Percentiles rank a stretch among this genome's conserved stretches.
phyloP scores from a whole-genome alignment of 441 rosid genomes.

The Kokia cookei region DNA sequence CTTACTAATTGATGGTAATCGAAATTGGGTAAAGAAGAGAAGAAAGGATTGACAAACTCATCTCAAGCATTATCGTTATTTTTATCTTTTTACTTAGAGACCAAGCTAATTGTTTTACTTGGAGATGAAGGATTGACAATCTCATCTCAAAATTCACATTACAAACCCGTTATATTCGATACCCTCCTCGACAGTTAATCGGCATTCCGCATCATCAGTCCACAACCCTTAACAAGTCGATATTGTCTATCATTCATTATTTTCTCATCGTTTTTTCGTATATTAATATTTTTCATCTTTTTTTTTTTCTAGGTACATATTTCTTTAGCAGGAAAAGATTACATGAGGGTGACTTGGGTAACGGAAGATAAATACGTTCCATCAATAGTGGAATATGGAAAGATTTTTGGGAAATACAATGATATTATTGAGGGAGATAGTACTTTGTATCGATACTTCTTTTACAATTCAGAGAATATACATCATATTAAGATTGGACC shows the following conservation, averaged over 20 bases:
- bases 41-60: too few relatives aligned
- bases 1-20: too few relatives aligned
- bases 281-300: not conserved
- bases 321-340: constrained; percentile 39
- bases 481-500: constrained; percentile 66
- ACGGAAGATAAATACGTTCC: constrained; percentile 29
- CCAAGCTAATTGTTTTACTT: too few relatives aligned
- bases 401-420: constrained; percentile 25
- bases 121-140: too few relatives aligned
- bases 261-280: not conserved
- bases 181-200: constrained; percentile 32
- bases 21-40: too few relatives aligned
- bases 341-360: constrained; percentile 46
- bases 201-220: constrained; percentile 26
- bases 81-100: too few relatives aligned
- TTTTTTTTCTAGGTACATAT: constrained; percentile 34
- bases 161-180: constrained; percentile 23
- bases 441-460: constrained; percentile 41
- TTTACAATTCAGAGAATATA: constrained; percentile 49
- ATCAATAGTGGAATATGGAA: constrained; percentile 46
- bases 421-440: constrained; percentile 27
- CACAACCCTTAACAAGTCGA: constrained; percentile 50
- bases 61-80: too few relatives aligned
- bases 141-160: not conserved
- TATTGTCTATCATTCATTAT: not conserved